Base-by-base conservation (phyloP, 1,284 basidiomycete species). In the Xanthoconium separans region DNA sequence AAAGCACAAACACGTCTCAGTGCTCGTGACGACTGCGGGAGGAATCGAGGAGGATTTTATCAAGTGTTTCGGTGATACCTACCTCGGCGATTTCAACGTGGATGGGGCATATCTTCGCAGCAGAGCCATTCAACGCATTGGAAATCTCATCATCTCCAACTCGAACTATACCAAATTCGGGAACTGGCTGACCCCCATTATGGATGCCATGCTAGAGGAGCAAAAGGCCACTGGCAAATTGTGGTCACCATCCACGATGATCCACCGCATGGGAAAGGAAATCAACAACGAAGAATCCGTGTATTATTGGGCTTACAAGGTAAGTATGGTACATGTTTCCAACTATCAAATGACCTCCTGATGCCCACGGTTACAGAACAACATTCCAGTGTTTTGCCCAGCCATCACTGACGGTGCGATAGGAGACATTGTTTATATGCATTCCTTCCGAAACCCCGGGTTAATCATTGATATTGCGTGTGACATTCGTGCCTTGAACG, bases 131-230 rank as follows among this genome's bases (percentile, higher is more conserved):
- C 99, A 99, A 66, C 84, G 96, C 34, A 96, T 99, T 60, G 97
- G 96, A 18, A 99, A 99, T 66, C 81, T 99, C 40, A 76, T 99
- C 51, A 87, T 98, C 0, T 97, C 96, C 12, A 99, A 99, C 69
- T 94, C 97, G 65, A 99, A 99, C 69, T 99, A 99, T 73, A 98
- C 96, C 83, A 90, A 91, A 65, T 99, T 99, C 64, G 96, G 99
- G 73, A 95, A 98, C 69, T 99, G 96, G 97, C 83, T 98, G 12
- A 89, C 87, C 45, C 96, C 96, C 2, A 93, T 98, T 54, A 81
- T 99, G 40, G 91, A 98, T 69, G 71, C 78, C 41, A 94, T 99
- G 93, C 81, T 97, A 27, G 82, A 77, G 22, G 96, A 99, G 69
- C 96, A 98, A 74, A 81, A 84, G 59, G 72, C 76, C 54, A 77